Base-by-base conservation (phyloP, 2,329 filamentous ascomycete species). In the Epichloe sylvatica region DNA sequence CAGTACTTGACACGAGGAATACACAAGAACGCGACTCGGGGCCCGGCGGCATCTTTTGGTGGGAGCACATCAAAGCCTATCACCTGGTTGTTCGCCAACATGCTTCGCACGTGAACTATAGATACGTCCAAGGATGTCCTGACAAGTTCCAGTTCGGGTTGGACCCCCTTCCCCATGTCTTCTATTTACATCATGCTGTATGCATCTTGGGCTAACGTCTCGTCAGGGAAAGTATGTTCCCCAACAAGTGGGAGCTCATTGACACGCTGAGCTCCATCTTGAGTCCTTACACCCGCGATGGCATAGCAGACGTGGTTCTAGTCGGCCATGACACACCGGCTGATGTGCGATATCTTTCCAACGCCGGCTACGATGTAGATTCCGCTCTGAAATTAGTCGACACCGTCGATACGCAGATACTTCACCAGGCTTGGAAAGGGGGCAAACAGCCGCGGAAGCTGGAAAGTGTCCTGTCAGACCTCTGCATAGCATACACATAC, bases 41-140 rank as follows among this genome's bases (percentile, higher is more conserved):
- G 0, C 58, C 68, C 2, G 65, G 70, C 25, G 86, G 81, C 3
- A 57, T 68, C 39, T 73, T 80, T 37, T 96, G 90, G 89, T 76
- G 78, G 55, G 57, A 69, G 0, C 65, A 74, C 46, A 84, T 96
- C 55, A 70, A 77, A 33, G 78, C 77, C 12, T 77, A 83, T 25
- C 92, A 98, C 64, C 78, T 95, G 53, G 79, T 86, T 45, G 80
- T 94, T 53, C 68, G 70, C 23, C 90, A 97, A 58, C 73, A 86
- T 57, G 65, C 70, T 1, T 68, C 81, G 57, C 68, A 84, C 36
- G 67, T 74, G 49, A 98, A 98, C 66, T 61, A 62, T 0, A 67
- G 77, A 13, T 92, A 78, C 56, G 77, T 94, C 38, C 56, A 66
- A 2, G 90, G 90, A 2, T 88, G 84, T 54, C 83, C 90, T 0